Evolutionary conservation across 495 filamentous ascomycete species (phyloP), one percentile per base, ranked within the genome.

Genomic region (Tuber calosporum): DNA sequence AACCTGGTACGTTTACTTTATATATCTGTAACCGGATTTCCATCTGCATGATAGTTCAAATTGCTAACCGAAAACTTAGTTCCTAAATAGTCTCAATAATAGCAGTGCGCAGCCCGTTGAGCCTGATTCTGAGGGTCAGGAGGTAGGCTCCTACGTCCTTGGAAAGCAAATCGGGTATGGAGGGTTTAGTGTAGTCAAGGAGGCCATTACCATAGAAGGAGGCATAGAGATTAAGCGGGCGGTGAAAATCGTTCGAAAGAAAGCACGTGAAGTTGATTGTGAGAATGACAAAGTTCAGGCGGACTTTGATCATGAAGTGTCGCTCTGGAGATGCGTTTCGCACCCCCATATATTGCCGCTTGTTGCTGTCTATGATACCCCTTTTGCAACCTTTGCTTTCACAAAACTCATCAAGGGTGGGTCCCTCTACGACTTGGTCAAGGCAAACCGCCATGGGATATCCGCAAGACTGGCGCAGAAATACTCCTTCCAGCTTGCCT

Each of bases 331-430:
- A 40, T 89, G 86, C 74, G 84, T 92, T n/a, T 86, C 84, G 69
- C 89, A 92, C 77, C 86, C 85, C 9, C 86, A 91, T 78, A 87
- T 93, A 38, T 80, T 93, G 41, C 86, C 88, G 0, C 84, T 93
- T 3, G 85, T 91, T 74, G 86, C 86, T 6, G 90, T 92, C 19
- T 91, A 90, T 79, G 89, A 90, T 79, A 91, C 88, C 20, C 86
- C 90, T 62, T 90, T 86, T 71, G 90, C 90, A 19, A 93, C 90
- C 0, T 92, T 89, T 79, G 92, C 90, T 77, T 91, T 93, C 82
- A 93, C 88, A 58, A 87, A 88, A 71, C 83, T 91, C 41, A 87
- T 87, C 69, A 87, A 86, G 22, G 89, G 89, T 66, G 90, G 90
- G 34, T 92, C 88, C 36, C 84, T 93, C n/a, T 90, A 90, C 74